Evolutionary conservation across 306 rosid genomes (phyloP).

Genomic region (Rosa persica): DNA sequence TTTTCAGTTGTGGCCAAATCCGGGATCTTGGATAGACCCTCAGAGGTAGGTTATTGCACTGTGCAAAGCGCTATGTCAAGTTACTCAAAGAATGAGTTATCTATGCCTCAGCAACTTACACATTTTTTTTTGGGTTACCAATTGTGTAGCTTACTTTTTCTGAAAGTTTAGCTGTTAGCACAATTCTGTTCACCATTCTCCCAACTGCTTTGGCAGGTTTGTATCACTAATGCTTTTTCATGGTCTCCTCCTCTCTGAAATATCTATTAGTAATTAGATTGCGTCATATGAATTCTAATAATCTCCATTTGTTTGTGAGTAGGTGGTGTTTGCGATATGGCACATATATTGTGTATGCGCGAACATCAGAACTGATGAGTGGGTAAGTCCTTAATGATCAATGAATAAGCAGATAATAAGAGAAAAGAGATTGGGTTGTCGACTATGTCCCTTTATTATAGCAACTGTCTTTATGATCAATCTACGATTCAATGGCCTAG

Average conservation of each 20-base stretch:
- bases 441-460: background rate
- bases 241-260: background rate
- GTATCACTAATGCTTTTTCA: background rate
- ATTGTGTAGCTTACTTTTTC: slow-evolving; percentile 32
- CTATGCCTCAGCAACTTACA: slow-evolving; percentile 14
- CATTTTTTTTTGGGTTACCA: no score
- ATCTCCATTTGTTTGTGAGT: background rate
- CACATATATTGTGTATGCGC: slow-evolving; percentile 42
- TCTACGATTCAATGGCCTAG: background rate
- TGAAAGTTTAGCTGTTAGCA: slow-evolving; percentile 37
- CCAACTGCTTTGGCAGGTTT: slow-evolving; percentile 48
- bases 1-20: slow-evolving; percentile 27
- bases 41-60: slow-evolving; percentile 28
- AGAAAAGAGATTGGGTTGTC: no score
- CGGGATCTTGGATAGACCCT: slow-evolving; percentile 19
- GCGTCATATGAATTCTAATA: slow-evolving; percentile 1
- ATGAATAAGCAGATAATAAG: background rate
- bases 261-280: background rate
- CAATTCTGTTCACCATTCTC: slow-evolving; percentile 38
- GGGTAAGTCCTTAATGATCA: slow-evolving; percentile 38
- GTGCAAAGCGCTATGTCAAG: background rate
- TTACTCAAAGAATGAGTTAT: background rate
- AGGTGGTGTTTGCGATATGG: slow-evolving; percentile 44
- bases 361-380: slow-evolving; percentile 57
- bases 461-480: background rate